These are phyloP conservation scores for Candolleomyces efflorescens DNA, from an alignment of 768 basidiomycete species.

Conservation along the genomic window DNA sequence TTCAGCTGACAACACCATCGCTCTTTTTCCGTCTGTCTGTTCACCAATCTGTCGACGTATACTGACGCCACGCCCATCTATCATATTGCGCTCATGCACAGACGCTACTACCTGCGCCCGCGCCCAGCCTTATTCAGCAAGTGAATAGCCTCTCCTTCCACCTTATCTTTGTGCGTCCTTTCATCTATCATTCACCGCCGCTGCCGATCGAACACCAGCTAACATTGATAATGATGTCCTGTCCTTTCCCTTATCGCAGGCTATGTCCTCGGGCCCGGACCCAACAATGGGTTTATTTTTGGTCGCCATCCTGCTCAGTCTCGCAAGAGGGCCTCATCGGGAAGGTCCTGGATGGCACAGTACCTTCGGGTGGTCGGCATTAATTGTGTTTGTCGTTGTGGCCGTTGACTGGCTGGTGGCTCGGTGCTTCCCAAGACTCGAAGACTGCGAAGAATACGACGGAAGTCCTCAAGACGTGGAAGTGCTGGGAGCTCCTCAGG, in stretches of 20 bases:
- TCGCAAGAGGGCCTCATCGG: neutral
- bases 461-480: too few relatives aligned
- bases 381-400: slow-evolving; percentile 5
- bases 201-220: too few relatives aligned
- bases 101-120: neutral
- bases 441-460: too few relatives aligned
- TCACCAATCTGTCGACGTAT: neutral
- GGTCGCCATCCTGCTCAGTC: slow-evolving; percentile 6
- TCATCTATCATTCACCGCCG: neutral
- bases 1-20: too few relatives aligned
- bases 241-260: slow-evolving; percentile 1
- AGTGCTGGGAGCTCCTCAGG: too few relatives aligned
- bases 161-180: slow-evolving; percentile 5
- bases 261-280: slow-evolving; percentile 14
- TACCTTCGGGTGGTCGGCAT: slow-evolving; percentile 9
- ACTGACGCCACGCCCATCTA: neutral
- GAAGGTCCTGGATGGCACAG: slow-evolving; percentile 8
- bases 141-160: slow-evolving; percentile 9
- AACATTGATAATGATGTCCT: neutral
- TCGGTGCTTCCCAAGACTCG: too few relatives aligned
- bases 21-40: neutral
- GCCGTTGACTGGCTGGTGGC: slow-evolving; percentile 5
- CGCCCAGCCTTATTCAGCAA: neutral
- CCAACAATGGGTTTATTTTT: slow-evolving; percentile 14
- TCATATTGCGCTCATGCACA: neutral